These are phyloP conservation scores for Parathielavia hyrcaniae DNA, from an alignment of 495 filamentous ascomycete species.

Conservation along the genomic window DNA sequence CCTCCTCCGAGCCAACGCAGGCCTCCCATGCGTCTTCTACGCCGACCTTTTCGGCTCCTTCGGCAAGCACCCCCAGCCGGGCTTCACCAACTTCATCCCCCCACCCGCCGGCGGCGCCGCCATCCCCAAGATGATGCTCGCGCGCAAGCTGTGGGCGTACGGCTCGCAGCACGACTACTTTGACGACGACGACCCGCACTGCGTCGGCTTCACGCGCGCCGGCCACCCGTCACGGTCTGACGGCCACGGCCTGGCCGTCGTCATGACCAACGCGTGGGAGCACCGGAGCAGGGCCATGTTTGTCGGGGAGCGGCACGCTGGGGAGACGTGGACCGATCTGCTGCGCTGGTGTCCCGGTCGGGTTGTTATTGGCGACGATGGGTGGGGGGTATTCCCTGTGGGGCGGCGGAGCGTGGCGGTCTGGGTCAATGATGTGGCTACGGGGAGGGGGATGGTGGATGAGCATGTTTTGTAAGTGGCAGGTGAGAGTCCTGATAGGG, in stretches of 20 bases:
- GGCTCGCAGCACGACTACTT: constrained; percentile 67
- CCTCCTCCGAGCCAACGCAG: constrained; percentile 56
- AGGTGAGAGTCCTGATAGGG: no score
- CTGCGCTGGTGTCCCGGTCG: constrained; percentile 44
- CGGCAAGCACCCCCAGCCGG: constrained; percentile 37
- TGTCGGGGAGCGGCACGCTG: constrained; percentile 52
- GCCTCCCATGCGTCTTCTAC: constrained; percentile 68
- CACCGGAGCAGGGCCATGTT: constrained; percentile 49
- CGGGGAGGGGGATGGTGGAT: constrained; percentile 31
- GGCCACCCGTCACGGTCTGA: constrained; percentile 30
- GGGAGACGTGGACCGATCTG: constrained; percentile 58
- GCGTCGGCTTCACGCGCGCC: constrained; percentile 60
- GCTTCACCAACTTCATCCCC: constrained; percentile 33
- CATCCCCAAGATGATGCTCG: constrained; percentile 56
- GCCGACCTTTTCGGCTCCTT: constrained; percentile 70
- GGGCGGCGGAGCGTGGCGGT: constrained; percentile 50
- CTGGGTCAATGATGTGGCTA: constrained; percentile 53
- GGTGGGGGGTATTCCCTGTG: constrained; percentile 53
- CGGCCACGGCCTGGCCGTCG: constrained; percentile 50
- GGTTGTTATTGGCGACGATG: constrained; percentile 50
- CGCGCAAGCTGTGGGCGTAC: constrained; percentile 63
- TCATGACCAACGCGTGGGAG: constrained; percentile 52
- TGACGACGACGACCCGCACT: constrained; percentile 53
- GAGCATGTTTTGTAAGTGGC: constrained; percentile 21
- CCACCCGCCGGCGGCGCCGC: constrained; percentile 52